These are phyloP conservation scores for Mycena galericulata DNA, from an alignment of 768 basidiomycete genomes.

Conservation along the genomic window DNA sequence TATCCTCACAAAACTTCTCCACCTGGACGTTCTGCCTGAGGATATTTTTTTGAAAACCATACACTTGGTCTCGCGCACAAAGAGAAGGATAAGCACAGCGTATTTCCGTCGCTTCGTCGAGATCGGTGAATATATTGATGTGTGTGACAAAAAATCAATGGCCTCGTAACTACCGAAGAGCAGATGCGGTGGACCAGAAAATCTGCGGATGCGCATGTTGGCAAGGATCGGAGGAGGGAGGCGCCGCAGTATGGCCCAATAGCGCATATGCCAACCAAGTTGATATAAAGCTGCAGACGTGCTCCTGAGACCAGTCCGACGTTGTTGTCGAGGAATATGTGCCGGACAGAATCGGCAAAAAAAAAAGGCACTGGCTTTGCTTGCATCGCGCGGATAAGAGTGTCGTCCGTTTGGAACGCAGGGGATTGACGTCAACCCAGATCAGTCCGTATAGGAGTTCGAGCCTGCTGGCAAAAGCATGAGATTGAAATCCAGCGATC, in stretches of 20 bases:
- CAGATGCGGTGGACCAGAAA: neutral
- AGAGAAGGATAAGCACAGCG: neutral
- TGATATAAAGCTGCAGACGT: neutral
- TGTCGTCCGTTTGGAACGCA: neutral
- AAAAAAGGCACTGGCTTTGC: neutral
- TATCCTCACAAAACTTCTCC: slow-evolving; percentile 32
- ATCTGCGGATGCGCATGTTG: neutral
- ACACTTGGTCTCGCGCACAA: slow-evolving; percentile 64
- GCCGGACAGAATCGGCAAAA: neutral
- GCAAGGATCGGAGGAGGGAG: neutral
- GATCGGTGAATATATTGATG: neutral
- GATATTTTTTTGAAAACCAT: slow-evolving; percentile 23
- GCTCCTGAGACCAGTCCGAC: neutral
- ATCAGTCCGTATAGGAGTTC: neutral
- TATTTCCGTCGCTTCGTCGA: neutral
- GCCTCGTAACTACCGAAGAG: neutral
- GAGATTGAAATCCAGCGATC: no score
- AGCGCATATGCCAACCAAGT: neutral
- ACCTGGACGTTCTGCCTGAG: slow-evolving; percentile 19
- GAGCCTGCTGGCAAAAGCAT: no score
- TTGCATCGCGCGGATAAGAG: neutral
- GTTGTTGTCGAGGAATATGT: neutral
- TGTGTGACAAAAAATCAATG: neutral
- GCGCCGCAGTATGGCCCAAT: neutral
- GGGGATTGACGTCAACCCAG: neutral